phyloP scores from a whole-genome alignment of 2,329 filamentous ascomycete species.

The Trichoderma breve region DNA sequence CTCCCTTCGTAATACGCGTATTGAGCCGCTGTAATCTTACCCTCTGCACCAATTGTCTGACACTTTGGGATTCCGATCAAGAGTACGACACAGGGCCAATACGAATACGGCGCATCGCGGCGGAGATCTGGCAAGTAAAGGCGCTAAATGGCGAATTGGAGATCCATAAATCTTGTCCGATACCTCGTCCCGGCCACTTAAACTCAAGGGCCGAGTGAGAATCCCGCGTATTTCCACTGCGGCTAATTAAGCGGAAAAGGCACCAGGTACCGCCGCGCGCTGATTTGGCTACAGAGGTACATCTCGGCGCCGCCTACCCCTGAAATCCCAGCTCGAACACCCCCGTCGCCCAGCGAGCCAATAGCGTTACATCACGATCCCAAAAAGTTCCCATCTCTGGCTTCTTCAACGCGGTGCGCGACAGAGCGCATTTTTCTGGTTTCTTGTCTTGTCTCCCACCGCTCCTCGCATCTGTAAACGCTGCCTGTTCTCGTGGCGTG shows the following conservation, averaged over 20 bases:
- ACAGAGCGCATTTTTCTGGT: neutral
- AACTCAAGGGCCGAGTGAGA: neutral
- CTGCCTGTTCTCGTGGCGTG: neutral
- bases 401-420: conserved; percentile 17
- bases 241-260: neutral
- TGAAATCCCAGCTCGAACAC: conserved; percentile 4
- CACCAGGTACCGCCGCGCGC: neutral
- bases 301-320: neutral
- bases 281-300: neutral
- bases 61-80: conserved; percentile 1
- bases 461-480: conserved; percentile 5
- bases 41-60: neutral
- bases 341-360: conserved; percentile 18
- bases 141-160: neutral
- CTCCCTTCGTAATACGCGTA: neutral
- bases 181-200: neutral
- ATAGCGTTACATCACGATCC: conserved; percentile 22
- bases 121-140: neutral
- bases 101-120: conserved; percentile 13
- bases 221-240: conserved; percentile 10
- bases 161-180: neutral
- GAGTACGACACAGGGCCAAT: conserved; percentile 10
- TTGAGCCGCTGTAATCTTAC: neutral
- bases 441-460: neutral
- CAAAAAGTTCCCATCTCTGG: conserved; percentile 18